Conservation (phyloP, 106 monocot species). For the Allium cepa region DNA sequence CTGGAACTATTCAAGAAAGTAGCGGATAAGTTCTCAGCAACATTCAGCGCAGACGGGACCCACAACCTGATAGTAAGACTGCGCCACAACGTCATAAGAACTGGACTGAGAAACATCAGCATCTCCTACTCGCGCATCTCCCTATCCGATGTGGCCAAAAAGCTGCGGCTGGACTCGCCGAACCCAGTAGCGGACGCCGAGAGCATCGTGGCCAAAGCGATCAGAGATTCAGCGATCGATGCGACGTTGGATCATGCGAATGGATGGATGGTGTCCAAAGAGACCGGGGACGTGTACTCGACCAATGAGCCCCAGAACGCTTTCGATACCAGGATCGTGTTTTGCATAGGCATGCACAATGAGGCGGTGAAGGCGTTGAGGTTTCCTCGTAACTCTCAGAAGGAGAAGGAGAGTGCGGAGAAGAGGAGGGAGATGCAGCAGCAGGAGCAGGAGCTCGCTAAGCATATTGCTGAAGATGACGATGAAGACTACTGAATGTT, state of each 20-base stretch:
- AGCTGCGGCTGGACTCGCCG: slow-evolving; percentile 63
- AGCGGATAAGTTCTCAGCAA: slow-evolving; percentile 68
- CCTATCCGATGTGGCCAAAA: slow-evolving; percentile 62
- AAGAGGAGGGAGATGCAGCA: slow-evolving; percentile 93
- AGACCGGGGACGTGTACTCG: slow-evolving; percentile 92
- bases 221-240: slow-evolving; percentile 90
- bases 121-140: slow-evolving; percentile 93
- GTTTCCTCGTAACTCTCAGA: slow-evolving; percentile 86
- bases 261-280: slow-evolving; percentile 95
- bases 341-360: slow-evolving; percentile 98
- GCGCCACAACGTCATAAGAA: slow-evolving; percentile 96
- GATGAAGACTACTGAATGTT: slow-evolving; percentile 69
- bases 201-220: slow-evolving; percentile 91
- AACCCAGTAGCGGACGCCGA: slow-evolving; percentile 92
- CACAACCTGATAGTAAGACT: slow-evolving; percentile 89
- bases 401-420: slow-evolving; percentile 95
- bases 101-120: slow-evolving; percentile 93
- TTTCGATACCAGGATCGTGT: slow-evolving; percentile 87
- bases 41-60: slow-evolving; percentile 64
- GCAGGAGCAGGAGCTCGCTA: slow-evolving; percentile 89
- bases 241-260: slow-evolving; percentile 81
- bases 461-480: slow-evolving; percentile 91
- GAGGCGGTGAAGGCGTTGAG: slow-evolving; percentile 87
- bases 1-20: slow-evolving; percentile 74
- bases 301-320: slow-evolving; percentile 94